phyloP scores from a whole-genome alignment of 306 rosid genomes.

The Dryas octopetala region DNA sequence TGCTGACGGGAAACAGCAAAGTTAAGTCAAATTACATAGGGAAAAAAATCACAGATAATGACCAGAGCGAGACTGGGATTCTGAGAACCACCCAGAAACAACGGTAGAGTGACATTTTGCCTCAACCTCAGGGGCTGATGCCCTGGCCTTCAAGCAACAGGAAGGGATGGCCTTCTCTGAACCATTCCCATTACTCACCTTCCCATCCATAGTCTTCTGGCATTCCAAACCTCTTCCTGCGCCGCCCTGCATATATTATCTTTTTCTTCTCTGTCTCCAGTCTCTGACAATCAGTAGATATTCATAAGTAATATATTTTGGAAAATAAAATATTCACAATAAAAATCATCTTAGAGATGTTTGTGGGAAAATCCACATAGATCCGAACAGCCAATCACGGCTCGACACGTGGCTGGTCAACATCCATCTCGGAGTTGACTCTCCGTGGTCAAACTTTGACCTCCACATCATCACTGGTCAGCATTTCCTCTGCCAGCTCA shows the following conservation, averaged over 20 bases:
- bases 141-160: slow-evolving; percentile 88
- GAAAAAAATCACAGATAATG: slow-evolving; percentile 39
- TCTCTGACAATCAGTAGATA: slow-evolving; percentile 47
- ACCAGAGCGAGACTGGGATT: slow-evolving; percentile 77
- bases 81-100: slow-evolving; percentile 99
- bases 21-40: not conserved
- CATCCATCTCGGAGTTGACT: no score
- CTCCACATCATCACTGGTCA: no score
- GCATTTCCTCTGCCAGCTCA: no score
- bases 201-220: slow-evolving; percentile 98
- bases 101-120: slow-evolving; percentile 87
- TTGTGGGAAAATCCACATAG: no score
- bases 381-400: no score
- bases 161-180: slow-evolving; percentile 64
- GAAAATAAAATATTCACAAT: slow-evolving; percentile 8
- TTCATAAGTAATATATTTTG: slow-evolving; percentile 13
- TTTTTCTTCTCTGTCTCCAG: slow-evolving; percentile 86
- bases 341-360: not conserved
- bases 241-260: slow-evolving; percentile 78
- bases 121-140: slow-evolving; percentile 71
- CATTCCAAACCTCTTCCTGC: slow-evolving; percentile 97
- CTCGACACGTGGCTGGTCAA: no score
- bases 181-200: slow-evolving; percentile 71
- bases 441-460: no score
- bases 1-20: not conserved